Percentiles rank a stretch among this genome's conserved stretches.
These are phyloP conservation scores for Neoboletus brunneissimus DNA, from an alignment of 768 basidiomycete genomes.

Conservation along the genomic window DNA sequence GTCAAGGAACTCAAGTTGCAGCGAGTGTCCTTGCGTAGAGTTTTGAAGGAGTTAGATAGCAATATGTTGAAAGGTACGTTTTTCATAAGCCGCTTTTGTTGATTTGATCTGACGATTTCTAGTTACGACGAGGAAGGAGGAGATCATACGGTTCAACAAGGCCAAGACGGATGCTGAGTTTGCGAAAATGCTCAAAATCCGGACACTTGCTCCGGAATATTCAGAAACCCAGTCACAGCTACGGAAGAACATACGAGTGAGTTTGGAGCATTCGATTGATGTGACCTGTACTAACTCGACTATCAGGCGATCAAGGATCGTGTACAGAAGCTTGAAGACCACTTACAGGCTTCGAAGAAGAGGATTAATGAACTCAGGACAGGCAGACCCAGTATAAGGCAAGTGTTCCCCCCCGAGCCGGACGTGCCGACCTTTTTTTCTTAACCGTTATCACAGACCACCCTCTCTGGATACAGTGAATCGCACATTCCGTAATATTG, in stretches of 20 bases:
- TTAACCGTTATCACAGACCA: slow-evolving; percentile 46
- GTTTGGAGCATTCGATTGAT: slow-evolving; percentile 20
- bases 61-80: slow-evolving; percentile 63
- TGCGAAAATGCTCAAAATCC: slow-evolving; percentile 65
- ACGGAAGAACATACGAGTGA: slow-evolving; percentile 67
- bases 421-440: background rate
- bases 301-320: slow-evolving; percentile 65
- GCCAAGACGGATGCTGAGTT: slow-evolving; percentile 80
- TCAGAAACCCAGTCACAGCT: slow-evolving; percentile 78
- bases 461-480: slow-evolving; percentile 83
- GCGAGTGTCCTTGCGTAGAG: slow-evolving; percentile 39
- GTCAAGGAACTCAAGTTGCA: slow-evolving; percentile 46
- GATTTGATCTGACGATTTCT: slow-evolving; percentile 2
- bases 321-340: slow-evolving; percentile 75
- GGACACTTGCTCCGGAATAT: slow-evolving; percentile 87
- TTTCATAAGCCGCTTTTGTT: background rate
- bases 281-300: slow-evolving; percentile 4
- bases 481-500: slow-evolving; percentile 83
- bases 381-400: slow-evolving; percentile 65
- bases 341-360: slow-evolving; percentile 68
- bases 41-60: slow-evolving; percentile 57
- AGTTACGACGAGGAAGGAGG: slow-evolving; percentile 83
- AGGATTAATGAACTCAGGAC: slow-evolving; percentile 58
- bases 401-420: slow-evolving; percentile 19
- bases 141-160: slow-evolving; percentile 74